Conservation (phyloP, 371 early-diverging fungal genomes). For the Phascolomyces articulosus region DNA sequence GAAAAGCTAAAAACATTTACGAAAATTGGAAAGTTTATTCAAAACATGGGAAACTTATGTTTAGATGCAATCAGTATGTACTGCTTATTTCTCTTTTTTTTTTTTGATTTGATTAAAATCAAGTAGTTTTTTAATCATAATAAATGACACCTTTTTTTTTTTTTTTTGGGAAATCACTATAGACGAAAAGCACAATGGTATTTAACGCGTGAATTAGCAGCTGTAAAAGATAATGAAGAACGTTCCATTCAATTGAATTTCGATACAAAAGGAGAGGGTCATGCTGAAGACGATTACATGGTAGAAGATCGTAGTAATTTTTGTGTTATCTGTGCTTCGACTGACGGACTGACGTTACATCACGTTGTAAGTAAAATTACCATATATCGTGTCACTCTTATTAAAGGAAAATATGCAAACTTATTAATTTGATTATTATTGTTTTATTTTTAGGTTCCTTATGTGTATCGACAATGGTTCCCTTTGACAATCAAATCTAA, state of each 20-base stretch:
- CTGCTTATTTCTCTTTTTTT: neutral
- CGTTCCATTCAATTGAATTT: constrained; percentile 53
- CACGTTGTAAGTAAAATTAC: constrained; percentile 44
- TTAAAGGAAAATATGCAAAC: neutral
- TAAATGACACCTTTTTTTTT: no score
- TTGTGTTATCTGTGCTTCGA: constrained; percentile 51
- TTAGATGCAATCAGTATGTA: constrained; percentile 48
- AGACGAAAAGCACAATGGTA: constrained; percentile 62
- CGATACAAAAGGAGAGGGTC: constrained; percentile 59
- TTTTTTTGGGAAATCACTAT: no score
- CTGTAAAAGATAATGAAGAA: constrained; percentile 20
- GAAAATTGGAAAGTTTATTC: constrained; percentile 58
- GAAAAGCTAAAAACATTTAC: constrained; percentile 35
- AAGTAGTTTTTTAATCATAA: neutral
- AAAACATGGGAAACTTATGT: constrained; percentile 44
- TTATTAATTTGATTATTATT: neutral
- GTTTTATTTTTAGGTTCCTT: constrained; percentile 40
- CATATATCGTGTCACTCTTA: neutral
- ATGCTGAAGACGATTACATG: constrained; percentile 53
- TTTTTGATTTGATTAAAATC: constrained; percentile 25
- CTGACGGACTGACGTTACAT: constrained; percentile 47
- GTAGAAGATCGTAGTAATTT: constrained; percentile 57
- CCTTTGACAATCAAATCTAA: constrained; percentile 56
- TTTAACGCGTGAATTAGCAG: constrained; percentile 45
- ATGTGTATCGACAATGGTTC: constrained; percentile 63